Conservation (phyloP, 1,284 basidiomycete genomes). For the Trichosporon sp. region DNA sequence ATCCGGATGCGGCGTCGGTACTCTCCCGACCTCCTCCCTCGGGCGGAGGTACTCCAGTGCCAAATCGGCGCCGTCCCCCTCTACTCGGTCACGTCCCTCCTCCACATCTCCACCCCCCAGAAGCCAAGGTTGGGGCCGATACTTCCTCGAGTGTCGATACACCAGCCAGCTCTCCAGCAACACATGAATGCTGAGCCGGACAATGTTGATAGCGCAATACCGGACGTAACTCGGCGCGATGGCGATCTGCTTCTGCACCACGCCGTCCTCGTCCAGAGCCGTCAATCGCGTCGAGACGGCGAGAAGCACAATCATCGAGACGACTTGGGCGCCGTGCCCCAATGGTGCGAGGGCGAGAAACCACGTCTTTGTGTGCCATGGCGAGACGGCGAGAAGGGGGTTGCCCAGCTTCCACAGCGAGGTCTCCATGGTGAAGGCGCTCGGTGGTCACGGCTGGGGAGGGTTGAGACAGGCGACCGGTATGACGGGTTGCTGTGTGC, state of each 20-base stretch:
- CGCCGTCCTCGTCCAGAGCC: not conserved
- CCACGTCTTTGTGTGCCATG: not conserved
- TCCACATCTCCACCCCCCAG: not conserved
- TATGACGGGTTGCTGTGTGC: too few species aligned
- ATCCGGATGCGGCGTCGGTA: conserved; percentile 1
- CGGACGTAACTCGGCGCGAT: not conserved
- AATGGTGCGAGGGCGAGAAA: not conserved
- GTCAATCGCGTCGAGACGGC: not conserved
- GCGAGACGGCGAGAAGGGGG: not conserved
- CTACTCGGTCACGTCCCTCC: not conserved
- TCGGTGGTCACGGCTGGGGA: too few species aligned
- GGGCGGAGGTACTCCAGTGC: not conserved
- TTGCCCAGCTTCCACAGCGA: conserved; percentile 3
- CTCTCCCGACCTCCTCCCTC: not conserved
- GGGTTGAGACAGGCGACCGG: too few species aligned
- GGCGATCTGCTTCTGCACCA: not conserved
- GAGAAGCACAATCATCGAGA: not conserved
- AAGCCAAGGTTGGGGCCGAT: not conserved
- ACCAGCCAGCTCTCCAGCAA: not conserved
- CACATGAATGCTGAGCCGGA: not conserved
- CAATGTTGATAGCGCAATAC: not conserved
- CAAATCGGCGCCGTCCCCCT: not conserved
- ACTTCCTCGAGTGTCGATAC: not conserved
- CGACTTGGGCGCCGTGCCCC: not conserved
- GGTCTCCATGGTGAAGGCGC: not conserved